Evolutionary conservation across 2,329 filamentous ascomycete species (phyloP), one percentile per base, ranked within the genome.

Genomic region (Epichloe uncinata): DNA sequence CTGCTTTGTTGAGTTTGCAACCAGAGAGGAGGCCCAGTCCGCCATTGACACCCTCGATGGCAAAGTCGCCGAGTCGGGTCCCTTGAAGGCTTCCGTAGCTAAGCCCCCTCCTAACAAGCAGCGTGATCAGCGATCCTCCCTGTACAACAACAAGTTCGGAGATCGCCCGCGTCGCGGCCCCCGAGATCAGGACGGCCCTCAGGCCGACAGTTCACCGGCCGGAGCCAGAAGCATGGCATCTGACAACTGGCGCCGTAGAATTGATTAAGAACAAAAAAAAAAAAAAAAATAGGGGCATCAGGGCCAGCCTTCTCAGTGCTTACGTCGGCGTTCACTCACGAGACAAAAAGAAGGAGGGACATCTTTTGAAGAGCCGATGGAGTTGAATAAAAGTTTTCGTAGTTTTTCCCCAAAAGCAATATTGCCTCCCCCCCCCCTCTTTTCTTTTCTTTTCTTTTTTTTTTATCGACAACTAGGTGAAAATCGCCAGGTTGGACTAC

Each of bases 1-100:
- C 62, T 78, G 78, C 56, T 84, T 84, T 52, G 77, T 84, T n/a
- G 79, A 84, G 57, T 73, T 84, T 50, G 68, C 66, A 45, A 76
- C 70, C 5, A 60, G 66, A 0, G 72, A 79, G 48, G 74, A 82
- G 53, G 78, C 77, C 0, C 62, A 71, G 35, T 63, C 63, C 9
- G 80, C 78, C 20, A 69, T 77, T 2, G 57, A 55, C 30, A 42
- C 55, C 1, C 56, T 65, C 0, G 52, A 62, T 18, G 61, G 60
- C 3, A 56, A 49, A 16, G 35, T 51, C 3, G 51, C 55, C 13
- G 47, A 58, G 11, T 57, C 56, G 5, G 62, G 61, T 18, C 56
- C 37, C 7, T 42, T 58, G 4, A 57, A 51, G 49, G 55, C 56
- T 4, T 53, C 50, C 2, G 34, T 54, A 36, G 56, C 57, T 20